Evolutionary conservation across 2,329 filamentous ascomycete genomes (phyloP), one percentile per base, ranked within the genome.

Genomic region (Fusarium subglutinans): DNA sequence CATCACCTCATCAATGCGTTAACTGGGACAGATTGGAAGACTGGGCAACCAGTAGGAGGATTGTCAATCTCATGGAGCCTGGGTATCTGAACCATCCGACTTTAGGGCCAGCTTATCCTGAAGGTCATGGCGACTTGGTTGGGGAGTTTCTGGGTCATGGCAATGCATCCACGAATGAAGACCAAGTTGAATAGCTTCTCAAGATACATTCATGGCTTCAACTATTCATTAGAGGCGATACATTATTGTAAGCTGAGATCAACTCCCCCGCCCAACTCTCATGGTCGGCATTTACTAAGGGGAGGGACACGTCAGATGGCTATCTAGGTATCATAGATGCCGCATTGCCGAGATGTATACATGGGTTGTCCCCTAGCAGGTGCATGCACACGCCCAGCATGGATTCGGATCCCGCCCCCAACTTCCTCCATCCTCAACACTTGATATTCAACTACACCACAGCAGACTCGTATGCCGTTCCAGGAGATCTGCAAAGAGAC

Each of bases 391-490:
- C 50, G 3, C 50, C 50, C n/a, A 53, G 5, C 50, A 37, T 38
- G 50, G 33, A 53, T 53, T 53, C 50, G 1, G 20, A 54, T 37
- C 33, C 50, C 8, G 13, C 50, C 33, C 33, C n/a, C n/a, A 28
- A 26, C 7, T 37, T 20, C 2, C 17, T 38, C 6, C 13, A 28
- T 22, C 6, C 18, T 14, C 13, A 17, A 4, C 3, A 37, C 6
- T 38, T 12, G n/a, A 22, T 6, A 38, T 7, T 22, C 9, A 26
- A 38, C 33, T 38, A 22, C 33, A 54, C 9, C 18, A 22, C 13
- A 0, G 12, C 8, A 0, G 6, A 8, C 8, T 28, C 50, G 6
- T 22, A 12, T 17, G 22, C 13, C 7, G 3, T 26, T 22, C 5
- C 24, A 17, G 3, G 15, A 26, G 24, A 54, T 38, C 33, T 38